phyloP scores from a whole-genome alignment of 2,329 filamentous ascomycete genomes.

The Calcarisporium arbuscula region DNA sequence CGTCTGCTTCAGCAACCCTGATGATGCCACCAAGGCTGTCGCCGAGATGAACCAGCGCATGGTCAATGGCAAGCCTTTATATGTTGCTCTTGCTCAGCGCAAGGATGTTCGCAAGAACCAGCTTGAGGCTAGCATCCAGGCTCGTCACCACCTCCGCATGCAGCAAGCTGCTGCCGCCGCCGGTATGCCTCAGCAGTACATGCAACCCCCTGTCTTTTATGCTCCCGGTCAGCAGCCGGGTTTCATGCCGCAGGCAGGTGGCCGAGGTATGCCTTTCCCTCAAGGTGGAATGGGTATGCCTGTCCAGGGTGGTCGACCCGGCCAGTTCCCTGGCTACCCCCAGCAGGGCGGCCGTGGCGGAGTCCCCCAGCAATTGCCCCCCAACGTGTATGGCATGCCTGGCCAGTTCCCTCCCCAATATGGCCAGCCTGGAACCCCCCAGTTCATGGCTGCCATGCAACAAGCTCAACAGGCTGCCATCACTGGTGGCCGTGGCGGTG shows the following conservation, averaged over 20 bases:
- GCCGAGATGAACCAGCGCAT: slow-evolving; percentile 99
- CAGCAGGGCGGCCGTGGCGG: slow-evolving; percentile 85
- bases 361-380: slow-evolving; percentile 79
- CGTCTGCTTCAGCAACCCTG: slow-evolving; percentile 99
- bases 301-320: slow-evolving; percentile 74
- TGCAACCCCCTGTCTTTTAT: slow-evolving; percentile 90
- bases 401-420: slow-evolving; percentile 76
- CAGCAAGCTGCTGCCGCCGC: slow-evolving; percentile 91
- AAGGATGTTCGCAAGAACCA: slow-evolving; percentile 99
- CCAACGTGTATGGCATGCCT: slow-evolving; percentile 77
- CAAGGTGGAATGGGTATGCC: slow-evolving; percentile 60
- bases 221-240: slow-evolving; percentile 72
- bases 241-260: slow-evolving; percentile 55
- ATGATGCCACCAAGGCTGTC: slow-evolving; percentile 98
- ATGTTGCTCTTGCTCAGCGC: slow-evolving; percentile 95
- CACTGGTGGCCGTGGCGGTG: slow-evolving; percentile 55
- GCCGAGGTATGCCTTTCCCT: slow-evolving; percentile 62
- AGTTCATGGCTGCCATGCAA: slow-evolving; percentile 77
- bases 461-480: slow-evolving; percentile 61
- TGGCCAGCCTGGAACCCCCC: slow-evolving; percentile 72
- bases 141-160: slow-evolving; percentile 96
- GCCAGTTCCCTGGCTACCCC: slow-evolving; percentile 78
- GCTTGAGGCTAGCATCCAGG: slow-evolving; percentile 98
- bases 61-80: slow-evolving; percentile 93
- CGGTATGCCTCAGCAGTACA: slow-evolving; percentile 81